These are phyloP conservation scores for Nepenthes gracilis DNA, from an alignment of 148 eudicot species.

Conservation along the genomic window DNA sequence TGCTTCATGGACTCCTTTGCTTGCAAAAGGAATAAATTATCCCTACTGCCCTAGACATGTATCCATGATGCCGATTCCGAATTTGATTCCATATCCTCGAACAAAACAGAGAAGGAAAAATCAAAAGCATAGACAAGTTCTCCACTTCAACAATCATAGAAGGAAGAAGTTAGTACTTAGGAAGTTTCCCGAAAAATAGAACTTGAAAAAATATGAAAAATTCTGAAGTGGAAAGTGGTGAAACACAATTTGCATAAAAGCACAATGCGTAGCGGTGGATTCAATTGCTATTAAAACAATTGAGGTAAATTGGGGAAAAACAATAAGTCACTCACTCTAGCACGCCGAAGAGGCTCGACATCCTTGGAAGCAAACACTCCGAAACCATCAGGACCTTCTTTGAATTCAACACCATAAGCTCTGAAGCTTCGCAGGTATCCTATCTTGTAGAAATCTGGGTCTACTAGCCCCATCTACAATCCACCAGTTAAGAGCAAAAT, in stretches of 20 bases:
- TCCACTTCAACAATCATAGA: no score
- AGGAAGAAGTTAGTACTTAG: no score
- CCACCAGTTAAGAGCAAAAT: background rate
- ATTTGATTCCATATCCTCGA: no score
- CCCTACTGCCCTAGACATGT: no score
- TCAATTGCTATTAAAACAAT: background rate
- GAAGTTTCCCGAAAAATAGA: no score
- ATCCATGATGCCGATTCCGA: no score
- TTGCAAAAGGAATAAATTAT: no score
- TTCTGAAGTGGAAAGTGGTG: background rate
- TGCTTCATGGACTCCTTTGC: no score
- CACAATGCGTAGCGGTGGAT: background rate
- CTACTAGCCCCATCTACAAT: conserved; percentile 59
- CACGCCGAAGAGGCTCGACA: conserved; percentile 81
- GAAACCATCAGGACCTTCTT: conserved; percentile 93
- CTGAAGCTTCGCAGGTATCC: conserved; percentile 80
- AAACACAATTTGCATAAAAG: background rate
- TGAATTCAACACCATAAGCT: conserved; percentile 94
- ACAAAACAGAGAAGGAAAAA: no score
- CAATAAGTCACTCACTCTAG: conserved; percentile 38
- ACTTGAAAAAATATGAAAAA: background rate
- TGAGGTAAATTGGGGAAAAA: background rate
- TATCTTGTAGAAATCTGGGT: conserved; percentile 89
- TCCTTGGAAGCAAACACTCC: conserved; percentile 95
- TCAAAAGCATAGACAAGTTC: no score